A percentile compares a stretch with the other conserved stretches of the same genome.
Evolutionary conservation across 352 stramenopile genomes (phyloP).

Genomic region (Paralagenidium karlingii): DNA sequence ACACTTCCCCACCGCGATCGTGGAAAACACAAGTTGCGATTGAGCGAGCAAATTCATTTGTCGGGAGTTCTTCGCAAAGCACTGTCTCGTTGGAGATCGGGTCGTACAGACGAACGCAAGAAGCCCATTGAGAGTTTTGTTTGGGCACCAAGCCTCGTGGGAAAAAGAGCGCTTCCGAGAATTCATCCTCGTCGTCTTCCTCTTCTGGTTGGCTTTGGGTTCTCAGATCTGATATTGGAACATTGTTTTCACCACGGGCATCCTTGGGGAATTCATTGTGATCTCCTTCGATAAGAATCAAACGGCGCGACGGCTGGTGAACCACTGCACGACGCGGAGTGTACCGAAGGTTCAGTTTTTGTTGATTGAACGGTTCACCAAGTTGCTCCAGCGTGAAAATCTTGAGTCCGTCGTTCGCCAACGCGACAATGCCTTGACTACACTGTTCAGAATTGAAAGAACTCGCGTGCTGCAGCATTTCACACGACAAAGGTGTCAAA

Average conservation of each 20-base stretch:
- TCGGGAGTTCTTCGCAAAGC: constrained; percentile 86
- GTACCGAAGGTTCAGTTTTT: constrained; percentile 92
- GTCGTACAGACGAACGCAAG: constrained; percentile 96
- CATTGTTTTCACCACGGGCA: constrained; percentile 10
- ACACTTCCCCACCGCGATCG: constrained; percentile 92
- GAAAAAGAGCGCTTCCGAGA: constrained; percentile 57
- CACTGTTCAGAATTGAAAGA: constrained; percentile 95
- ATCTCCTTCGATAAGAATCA: constrained; percentile 97
- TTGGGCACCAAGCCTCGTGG: constrained; percentile 38
- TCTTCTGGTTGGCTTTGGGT: constrained; percentile 17
- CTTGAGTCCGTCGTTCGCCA: constrained; percentile 92
- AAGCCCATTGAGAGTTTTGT: constrained; percentile 88
- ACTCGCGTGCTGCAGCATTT: constrained; percentile 89
- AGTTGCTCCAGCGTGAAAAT: constrained; percentile 95
- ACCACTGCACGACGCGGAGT: constrained; percentile 94
- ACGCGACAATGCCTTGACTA: constrained; percentile 93
- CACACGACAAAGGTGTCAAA: constrained; percentile 93
- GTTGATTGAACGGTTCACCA: constrained; percentile 96
- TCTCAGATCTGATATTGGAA: not conserved
- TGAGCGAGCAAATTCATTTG: constrained; percentile 90
- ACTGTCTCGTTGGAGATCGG: constrained; percentile 81
- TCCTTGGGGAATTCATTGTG: constrained; percentile 89
- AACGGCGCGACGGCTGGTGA: constrained; percentile 68
- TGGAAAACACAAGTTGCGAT: constrained; percentile 92
- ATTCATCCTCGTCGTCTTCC: constrained; percentile 83